Percentiles rank a stretch among this genome's conserved stretches.
Evolutionary conservation across 495 filamentous ascomycete genomes (phyloP).

Genomic region (Aspergillus homomorphus): DNA sequence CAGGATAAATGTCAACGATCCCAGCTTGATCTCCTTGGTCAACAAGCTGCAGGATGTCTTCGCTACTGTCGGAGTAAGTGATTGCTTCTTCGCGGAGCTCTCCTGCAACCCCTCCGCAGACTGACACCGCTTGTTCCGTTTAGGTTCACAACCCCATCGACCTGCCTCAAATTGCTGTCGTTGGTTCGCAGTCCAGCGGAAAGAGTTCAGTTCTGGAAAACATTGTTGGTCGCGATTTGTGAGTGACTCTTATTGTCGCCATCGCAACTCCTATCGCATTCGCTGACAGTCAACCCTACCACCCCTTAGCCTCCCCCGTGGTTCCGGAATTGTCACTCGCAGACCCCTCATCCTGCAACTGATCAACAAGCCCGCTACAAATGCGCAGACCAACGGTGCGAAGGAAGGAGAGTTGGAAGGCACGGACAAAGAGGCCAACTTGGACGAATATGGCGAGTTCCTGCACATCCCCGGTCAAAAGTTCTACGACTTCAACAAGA

Average conservation of each 20-base stretch:
- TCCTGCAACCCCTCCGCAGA: constrained; percentile 13
- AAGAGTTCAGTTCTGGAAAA: constrained; percentile 99
- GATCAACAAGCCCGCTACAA: constrained; percentile 73
- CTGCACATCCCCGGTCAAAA: constrained; percentile 97
- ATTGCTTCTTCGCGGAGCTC: constrained; percentile 1
- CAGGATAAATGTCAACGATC: constrained; percentile 80
- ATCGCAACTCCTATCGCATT: constrained; percentile 14
- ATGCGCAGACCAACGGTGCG: constrained; percentile 69
- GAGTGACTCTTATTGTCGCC: constrained; percentile 35
- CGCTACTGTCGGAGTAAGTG: constrained; percentile 90
- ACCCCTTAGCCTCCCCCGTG: constrained; percentile 78
- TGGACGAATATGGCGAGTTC: constrained; percentile 98
- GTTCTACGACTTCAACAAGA: constrained; percentile 99
- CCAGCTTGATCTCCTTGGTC: constrained; percentile 83
- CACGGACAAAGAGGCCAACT: constrained; percentile 80
- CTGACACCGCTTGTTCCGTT: constrained; percentile 35
- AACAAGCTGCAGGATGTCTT: constrained; percentile 99
- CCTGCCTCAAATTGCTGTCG: constrained; percentile 96
- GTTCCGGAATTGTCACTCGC: constrained; percentile 95
- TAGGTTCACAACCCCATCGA: constrained; percentile 98
- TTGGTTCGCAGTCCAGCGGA: constrained; percentile 97
- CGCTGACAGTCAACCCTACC: constrained; percentile 26
- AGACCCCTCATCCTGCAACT: constrained; percentile 96
- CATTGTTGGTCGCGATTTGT: constrained; percentile 99
- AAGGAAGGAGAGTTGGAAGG: constrained; percentile 63